phyloP scores from a whole-genome alignment of 2,329 filamentous ascomycete genomes.

The Colletotrichum somersetense region DNA sequence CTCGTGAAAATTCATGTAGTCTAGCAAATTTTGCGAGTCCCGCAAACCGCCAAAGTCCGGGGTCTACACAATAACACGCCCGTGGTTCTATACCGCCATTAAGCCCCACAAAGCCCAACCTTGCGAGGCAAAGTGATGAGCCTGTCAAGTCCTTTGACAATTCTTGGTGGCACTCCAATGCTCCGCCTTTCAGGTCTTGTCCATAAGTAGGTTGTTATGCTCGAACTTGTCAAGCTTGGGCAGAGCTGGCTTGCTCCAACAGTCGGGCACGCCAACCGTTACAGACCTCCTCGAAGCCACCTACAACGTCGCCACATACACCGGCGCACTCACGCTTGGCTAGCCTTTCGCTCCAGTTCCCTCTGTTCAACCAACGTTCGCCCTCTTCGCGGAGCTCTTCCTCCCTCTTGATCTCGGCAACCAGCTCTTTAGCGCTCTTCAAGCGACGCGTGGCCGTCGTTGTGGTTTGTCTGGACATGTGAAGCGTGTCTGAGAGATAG shows the following conservation, averaged over 20 bases:
- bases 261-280: constrained; percentile 84
- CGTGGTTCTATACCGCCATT: constrained; percentile 4
- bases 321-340: constrained; percentile 83
- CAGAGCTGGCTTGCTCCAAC: constrained; percentile 71
- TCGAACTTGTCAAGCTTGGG: constrained; percentile 52
- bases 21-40: constrained; percentile 17
- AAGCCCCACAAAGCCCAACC: constrained; percentile 8
- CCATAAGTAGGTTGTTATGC: not conserved
- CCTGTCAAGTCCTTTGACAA: not conserved
- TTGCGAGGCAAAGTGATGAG: not conserved
- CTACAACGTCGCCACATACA: constrained; percentile 88
- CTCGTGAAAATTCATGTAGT: constrained; percentile 40
- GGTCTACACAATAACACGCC: constrained; percentile 16
- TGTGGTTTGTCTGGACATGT: constrained; percentile 93
- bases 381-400: constrained; percentile 86
- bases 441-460: constrained; percentile 84
- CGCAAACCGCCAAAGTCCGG: not conserved
- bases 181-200: not conserved
- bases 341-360: constrained; percentile 85
- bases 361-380: constrained; percentile 82
- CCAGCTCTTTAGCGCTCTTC: constrained; percentile 84
- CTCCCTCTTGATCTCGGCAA: constrained; percentile 86
- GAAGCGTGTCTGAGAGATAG: constrained; percentile 88
- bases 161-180: not conserved
- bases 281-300: constrained; percentile 92